Base-by-base conservation (phyloP, 2,329 filamentous ascomycete species). In the Aureobasidium mangrovei region DNA sequence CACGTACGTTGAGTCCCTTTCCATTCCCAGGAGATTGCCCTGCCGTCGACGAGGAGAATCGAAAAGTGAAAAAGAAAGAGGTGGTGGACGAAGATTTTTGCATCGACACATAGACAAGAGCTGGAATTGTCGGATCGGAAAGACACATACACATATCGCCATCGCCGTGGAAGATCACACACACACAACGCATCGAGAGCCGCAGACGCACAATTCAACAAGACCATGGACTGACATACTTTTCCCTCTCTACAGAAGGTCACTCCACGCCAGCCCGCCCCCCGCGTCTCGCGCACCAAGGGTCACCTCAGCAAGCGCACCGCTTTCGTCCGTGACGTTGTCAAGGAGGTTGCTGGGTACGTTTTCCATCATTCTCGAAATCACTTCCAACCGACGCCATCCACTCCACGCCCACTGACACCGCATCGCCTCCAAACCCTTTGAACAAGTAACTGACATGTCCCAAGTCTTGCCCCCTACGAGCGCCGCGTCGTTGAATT, bases 401-500 rank as follows among this genome's bases (percentile, higher is more conserved):
- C 18, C 18, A 18, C 1, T 18, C 18, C 18, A 18, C 18, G 18
- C 18, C 18, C 18, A 18, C 18, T 18, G 18, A 18, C 18, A 18
- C 18, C 18, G 18, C 18, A 18, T 18, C 18, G 18, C 5, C 12
- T 7, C n/a, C 28, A n/a, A 39, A 60, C 59, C 63, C 56, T 62
- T 49, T 53, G 41, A 38, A 27, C 40, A 24, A 36, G 10, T 26
- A 41, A 51, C 54, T 57, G 41, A 54, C 42, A 40, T 35, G 31
- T 54, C 40, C 28, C 63, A 61, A 72, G 70, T 59, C 67, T 73
- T 62, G 71, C 69, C 63, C 69, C 71, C 59, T 72, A 98, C 76
- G 93, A 98, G 85, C 91, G 93, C 77, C 90, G 93, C 73, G 88
- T 98, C 68, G 95, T 98, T 73, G 93, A 98, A 84, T 81, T 98